A percentile compares a stretch with the other conserved stretches of the same genome.
Conservation (phyloP, 2,329 filamentous ascomycete species). For the Hypocreales sp. region DNA sequence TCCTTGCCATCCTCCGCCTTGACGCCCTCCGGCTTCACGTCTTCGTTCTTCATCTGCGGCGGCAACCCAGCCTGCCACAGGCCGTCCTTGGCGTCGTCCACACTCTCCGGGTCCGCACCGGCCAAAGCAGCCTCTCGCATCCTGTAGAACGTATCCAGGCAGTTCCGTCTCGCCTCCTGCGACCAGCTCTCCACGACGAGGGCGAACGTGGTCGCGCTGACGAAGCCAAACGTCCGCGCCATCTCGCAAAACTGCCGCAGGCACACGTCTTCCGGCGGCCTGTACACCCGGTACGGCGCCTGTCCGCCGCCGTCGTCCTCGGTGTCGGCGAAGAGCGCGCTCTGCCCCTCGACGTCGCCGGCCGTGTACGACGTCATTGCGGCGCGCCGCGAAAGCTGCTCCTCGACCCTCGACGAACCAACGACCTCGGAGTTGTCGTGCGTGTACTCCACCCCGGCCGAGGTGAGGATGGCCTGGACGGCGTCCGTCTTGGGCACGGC, state of each 20-base stretch:
- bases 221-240: slow-evolving; percentile 65
- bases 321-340: slow-evolving; percentile 42
- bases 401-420: slow-evolving; percentile 83
- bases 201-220: slow-evolving; percentile 68
- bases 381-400: slow-evolving; percentile 63
- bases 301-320: slow-evolving; percentile 17
- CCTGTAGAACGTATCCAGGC: slow-evolving; percentile 67
- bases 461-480: slow-evolving; percentile 74
- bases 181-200: slow-evolving; percentile 84
- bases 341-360: slow-evolving; percentile 30
- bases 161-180: slow-evolving; percentile 63
- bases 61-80: too few relatives aligned
- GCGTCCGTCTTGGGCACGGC: slow-evolving; percentile 47
- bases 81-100: too few relatives aligned
- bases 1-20: slow-evolving; percentile 5
- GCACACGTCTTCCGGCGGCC: slow-evolving; percentile 60
- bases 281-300: slow-evolving; percentile 32
- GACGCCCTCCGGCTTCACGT: slow-evolving; percentile 2
- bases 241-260: slow-evolving; percentile 82
- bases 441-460: slow-evolving; percentile 84
- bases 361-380: slow-evolving; percentile 37
- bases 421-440: slow-evolving; percentile 95
- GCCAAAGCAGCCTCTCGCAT: slow-evolving; percentile 44
- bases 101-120: too few relatives aligned
- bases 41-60: slow-evolving; percentile 2